These are phyloP conservation scores for Mesostigma viride DNA, from an alignment of 139 green algal genomes.

Conservation along the genomic window DNA sequence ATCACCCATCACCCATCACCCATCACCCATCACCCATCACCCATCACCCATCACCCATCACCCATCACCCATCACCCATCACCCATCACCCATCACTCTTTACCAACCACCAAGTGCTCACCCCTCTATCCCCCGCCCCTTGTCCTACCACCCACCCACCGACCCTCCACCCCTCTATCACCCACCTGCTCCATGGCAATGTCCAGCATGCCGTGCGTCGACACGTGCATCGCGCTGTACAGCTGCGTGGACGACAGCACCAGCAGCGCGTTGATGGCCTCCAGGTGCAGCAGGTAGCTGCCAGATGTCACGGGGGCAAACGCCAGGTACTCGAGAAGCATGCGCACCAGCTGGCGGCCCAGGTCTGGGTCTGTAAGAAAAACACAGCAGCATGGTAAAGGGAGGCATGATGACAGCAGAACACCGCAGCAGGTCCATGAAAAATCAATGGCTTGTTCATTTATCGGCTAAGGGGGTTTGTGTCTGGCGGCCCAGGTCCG, in stretches of 20 bases:
- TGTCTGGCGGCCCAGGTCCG: too few species aligned
- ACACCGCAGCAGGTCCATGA: neutral
- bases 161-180: too few species aligned
- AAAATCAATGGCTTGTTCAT: too few species aligned
- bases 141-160: too few species aligned
- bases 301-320: conserved; percentile 35
- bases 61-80: too few species aligned
- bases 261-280: conserved; percentile 52
- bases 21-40: too few species aligned
- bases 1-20: too few species aligned
- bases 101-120: too few species aligned
- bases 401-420: neutral
- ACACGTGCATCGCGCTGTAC: conserved; percentile 34
- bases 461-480: too few species aligned
- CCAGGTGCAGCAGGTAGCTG: conserved; percentile 54
- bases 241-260: conserved; percentile 53
- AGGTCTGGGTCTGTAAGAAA: neutral
- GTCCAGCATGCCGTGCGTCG: conserved; percentile 7
- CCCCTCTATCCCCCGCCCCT: too few species aligned
- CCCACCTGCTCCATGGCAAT: conserved; percentile 26
- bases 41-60: too few species aligned
- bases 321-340: neutral
- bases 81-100: too few species aligned
- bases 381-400: neutral
- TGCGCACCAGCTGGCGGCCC: conserved; percentile 4